Evolutionary conservation across 2,329 filamentous ascomycete species (phyloP).

Genomic region (Nigrospora oryzae): DNA sequence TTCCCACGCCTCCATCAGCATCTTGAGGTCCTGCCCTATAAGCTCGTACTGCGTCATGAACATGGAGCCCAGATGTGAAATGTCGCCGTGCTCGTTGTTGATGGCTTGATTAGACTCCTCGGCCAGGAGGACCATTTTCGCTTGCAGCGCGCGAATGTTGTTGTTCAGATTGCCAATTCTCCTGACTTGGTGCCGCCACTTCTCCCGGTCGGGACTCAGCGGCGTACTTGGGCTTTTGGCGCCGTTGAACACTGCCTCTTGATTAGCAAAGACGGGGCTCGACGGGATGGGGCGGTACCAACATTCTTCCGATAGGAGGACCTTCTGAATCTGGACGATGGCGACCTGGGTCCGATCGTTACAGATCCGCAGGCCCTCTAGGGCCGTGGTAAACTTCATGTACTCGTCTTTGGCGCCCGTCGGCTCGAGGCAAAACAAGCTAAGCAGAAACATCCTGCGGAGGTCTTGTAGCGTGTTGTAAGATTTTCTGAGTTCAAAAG

Average conservation of each 20-base stretch:
- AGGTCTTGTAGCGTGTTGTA: conserved; percentile 53
- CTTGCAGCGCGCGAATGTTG: conserved; percentile 84
- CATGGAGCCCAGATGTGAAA: conserved; percentile 67
- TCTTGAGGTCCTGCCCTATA: conserved; percentile 78
- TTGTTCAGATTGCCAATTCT: conserved; percentile 84
- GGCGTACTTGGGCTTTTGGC: conserved; percentile 47
- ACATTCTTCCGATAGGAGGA: conserved; percentile 63
- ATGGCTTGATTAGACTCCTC: conserved; percentile 80
- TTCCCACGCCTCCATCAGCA: conserved; percentile 78
- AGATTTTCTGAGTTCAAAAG: conserved; percentile 1
- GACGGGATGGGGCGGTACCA: conserved; percentile 22
- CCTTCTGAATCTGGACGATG: not conserved
- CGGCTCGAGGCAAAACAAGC: conserved; percentile 79
- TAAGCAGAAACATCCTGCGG: conserved; percentile 80
- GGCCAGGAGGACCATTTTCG: conserved; percentile 83
- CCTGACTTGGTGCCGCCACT: conserved; percentile 77
- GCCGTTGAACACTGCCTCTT: conserved; percentile 32
- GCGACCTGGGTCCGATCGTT: conserved; percentile 43
- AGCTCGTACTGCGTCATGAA: conserved; percentile 90
- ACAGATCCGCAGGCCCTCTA: conserved; percentile 63
- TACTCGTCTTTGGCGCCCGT: conserved; percentile 72
- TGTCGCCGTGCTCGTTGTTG: conserved; percentile 58
- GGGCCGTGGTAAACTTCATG: conserved; percentile 67
- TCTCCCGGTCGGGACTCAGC: conserved; percentile 67
- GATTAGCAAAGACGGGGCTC: not conserved